Base-by-base conservation (phyloP, 805 yeast species). In the Huiozyma sinensis region DNA sequence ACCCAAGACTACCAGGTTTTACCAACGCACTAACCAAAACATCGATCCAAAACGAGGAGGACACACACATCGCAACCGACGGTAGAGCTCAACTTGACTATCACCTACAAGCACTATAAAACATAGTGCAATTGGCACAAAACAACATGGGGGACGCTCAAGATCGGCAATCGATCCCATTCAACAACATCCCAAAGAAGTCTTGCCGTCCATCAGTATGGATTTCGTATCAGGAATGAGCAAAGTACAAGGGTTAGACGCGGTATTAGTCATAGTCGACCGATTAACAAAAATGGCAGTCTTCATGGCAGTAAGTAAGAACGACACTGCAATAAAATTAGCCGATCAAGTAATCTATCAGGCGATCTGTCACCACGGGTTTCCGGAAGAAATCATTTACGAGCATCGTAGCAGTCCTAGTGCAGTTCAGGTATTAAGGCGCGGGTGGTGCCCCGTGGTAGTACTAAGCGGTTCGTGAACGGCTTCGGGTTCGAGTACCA, bases 1-100 rank as follows among this genome's bases (percentile, higher is more conserved):
- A 41, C 27, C 40, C 44, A 12, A 12, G 30, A 13, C 12, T 36
- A 12, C 39, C 44, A 7, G 40, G 40, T 2, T 41, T 41, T 10
- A 31, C 42, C 1, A 10, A 39, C 27, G 30, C 8, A 1, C 27
- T 13, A 31, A 8, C 42, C 33, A 12, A 13, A n/a, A 7, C 42
- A 39, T 11, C 6, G 12, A 12, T 13, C 12, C 24, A 17, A 17
- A 17, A 17, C 24, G 24, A 17, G 4, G 24, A 17, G 24, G 24
- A 17, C 24, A 17, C 24, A 17, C 24, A 4, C 24, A 17, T 17
- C 2, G 24, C 2, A 17, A 17, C 24, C 24, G 24, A 17, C 24
- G 24, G 24, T 4, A 17, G 24, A 17, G 24, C 24, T 17, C n/a
- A n/a, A n/a, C n/a, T n/a, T n/a, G n/a, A n/a, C n/a, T n/a, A n/a